A percentile compares a stretch with the other conserved stretches of the same genome.
Evolutionary conservation across 345 rosid genomes (phyloP).

Genomic region (Psidium guajava): DNA sequence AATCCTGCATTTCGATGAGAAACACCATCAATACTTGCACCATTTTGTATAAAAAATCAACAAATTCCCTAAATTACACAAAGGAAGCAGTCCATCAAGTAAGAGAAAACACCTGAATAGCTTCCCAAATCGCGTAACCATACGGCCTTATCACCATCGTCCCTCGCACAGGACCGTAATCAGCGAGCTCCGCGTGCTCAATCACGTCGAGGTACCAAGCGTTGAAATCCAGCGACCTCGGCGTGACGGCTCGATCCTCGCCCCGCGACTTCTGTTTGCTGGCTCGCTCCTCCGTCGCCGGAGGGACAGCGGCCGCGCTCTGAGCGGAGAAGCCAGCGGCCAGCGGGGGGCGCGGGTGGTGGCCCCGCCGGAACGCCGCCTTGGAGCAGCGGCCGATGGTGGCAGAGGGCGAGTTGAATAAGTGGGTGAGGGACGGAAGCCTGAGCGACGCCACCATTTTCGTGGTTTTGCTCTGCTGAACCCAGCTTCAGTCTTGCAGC

Average conservation of each 20-base stretch:
- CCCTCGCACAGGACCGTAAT: slow-evolving; percentile 92
- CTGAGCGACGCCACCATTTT: slow-evolving; percentile 54
- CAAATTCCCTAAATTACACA: not conserved
- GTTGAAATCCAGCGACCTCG: slow-evolving; percentile 86
- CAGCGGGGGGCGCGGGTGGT: slow-evolving; percentile 6
- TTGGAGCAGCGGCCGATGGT: slow-evolving; percentile 22
- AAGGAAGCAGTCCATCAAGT: not conserved
- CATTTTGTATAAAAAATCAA: not conserved
- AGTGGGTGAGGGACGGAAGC: slow-evolving; percentile 46
- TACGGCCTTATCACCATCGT: slow-evolving; percentile 95
- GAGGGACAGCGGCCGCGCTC: slow-evolving; percentile 37
- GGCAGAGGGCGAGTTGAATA: slow-evolving; percentile 31
- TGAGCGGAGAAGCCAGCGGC: slow-evolving; percentile 37
- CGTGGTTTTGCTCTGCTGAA: not conserved
- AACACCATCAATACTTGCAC: not conserved
- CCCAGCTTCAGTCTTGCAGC: not conserved
- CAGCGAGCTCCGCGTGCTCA: slow-evolving; percentile 90
- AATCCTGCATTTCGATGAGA: slow-evolving; percentile 41
- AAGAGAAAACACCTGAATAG: slow-evolving; percentile 60
- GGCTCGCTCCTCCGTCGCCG: slow-evolving; percentile 41
- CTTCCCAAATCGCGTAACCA: slow-evolving; percentile 95
- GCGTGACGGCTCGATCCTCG: slow-evolving; percentile 52
- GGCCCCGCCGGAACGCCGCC: slow-evolving; percentile 12
- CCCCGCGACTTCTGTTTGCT: slow-evolving; percentile 19
- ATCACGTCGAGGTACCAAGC: slow-evolving; percentile 91